A percentile compares a stretch with the other conserved stretches of the same genome.
Evolutionary conservation across 805 yeast genomes (phyloP).

Genomic region (Saturnispora saitoi): DNA sequence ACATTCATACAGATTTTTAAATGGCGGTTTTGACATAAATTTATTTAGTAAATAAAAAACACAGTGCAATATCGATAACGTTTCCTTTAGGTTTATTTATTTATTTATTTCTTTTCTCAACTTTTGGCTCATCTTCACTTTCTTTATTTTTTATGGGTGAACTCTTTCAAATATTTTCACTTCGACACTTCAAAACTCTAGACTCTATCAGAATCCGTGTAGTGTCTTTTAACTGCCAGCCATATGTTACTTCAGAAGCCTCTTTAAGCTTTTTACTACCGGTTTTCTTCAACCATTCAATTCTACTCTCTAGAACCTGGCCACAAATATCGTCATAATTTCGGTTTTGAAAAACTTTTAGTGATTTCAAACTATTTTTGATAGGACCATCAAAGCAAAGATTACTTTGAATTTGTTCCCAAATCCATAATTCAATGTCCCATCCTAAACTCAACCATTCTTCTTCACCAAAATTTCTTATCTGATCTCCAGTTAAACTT

Average conservation of each 20-base stretch:
- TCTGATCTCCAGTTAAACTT: conserved; percentile 12
- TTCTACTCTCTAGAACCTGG: conserved; percentile 14
- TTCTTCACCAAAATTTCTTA: conserved; percentile 23
- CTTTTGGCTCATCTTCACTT: background rate
- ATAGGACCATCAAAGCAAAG: conserved; percentile 17
- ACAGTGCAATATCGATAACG: background rate
- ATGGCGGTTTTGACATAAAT: conserved; percentile 16
- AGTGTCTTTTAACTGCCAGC: conserved; percentile 11
- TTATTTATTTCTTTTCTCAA: background rate
- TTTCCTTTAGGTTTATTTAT: background rate
- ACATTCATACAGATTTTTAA: conserved; percentile 29
- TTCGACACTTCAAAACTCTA: background rate
- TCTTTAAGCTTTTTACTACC: conserved; percentile 10
- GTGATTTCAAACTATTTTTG: conserved; percentile 5
- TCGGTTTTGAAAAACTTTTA: conserved; percentile 18
- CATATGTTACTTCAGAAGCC: background rate
- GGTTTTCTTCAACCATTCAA: conserved; percentile 20
- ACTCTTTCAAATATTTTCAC: background rate
- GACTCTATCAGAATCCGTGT: conserved; percentile 4
- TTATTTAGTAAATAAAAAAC: background rate
- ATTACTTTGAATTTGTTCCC: conserved; percentile 16
- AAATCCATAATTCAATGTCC: conserved; percentile 22
- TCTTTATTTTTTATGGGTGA: background rate
- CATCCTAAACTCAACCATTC: conserved; percentile 14
- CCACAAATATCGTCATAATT: conserved; percentile 19